Conservation (phyloP, 2,329 filamentous ascomycete genomes). For the Cladosporium sp. region DNA sequence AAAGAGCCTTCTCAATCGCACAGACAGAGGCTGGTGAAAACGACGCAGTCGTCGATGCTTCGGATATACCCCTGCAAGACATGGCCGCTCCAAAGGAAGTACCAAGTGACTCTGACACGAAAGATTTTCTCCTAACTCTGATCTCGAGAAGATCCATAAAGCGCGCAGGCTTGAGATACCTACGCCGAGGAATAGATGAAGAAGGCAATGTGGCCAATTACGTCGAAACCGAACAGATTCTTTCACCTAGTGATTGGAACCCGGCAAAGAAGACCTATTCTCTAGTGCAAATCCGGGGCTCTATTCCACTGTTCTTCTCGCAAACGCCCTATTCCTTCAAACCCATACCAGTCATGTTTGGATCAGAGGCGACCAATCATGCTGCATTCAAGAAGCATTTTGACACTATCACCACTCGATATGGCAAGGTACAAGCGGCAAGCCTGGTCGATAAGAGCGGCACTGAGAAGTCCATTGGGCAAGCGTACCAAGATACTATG, state of each 20-base stretch:
- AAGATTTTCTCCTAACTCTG: slow-evolving; percentile 72
- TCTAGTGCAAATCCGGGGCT: slow-evolving; percentile 83
- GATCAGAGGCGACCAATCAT: slow-evolving; percentile 75
- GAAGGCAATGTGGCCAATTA: slow-evolving; percentile 83
- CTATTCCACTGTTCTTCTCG: slow-evolving; percentile 92
- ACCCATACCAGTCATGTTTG: slow-evolving; percentile 75
- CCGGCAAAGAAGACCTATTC: slow-evolving; percentile 64
- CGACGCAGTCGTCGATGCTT: slow-evolving; percentile 24
- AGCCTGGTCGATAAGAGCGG: slow-evolving; percentile 88
- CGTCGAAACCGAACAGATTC: slow-evolving; percentile 92
- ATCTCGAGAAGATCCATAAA: slow-evolving; percentile 87
- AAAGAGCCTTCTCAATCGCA: slow-evolving; percentile 63
- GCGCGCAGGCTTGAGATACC: slow-evolving; percentile 81
- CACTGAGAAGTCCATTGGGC: slow-evolving; percentile 73
- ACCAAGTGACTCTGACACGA: slow-evolving; percentile 15
- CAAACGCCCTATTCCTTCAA: slow-evolving; percentile 93
- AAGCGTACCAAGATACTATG: slow-evolving; percentile 68
- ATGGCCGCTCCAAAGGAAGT: not conserved
- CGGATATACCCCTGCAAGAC: slow-evolving; percentile 4
- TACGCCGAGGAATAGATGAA: slow-evolving; percentile 86
- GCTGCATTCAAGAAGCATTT: slow-evolving; percentile 79
- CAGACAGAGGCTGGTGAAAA: slow-evolving; percentile 24
- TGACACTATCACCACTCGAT: slow-evolving; percentile 60
- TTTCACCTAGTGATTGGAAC: slow-evolving; percentile 68
- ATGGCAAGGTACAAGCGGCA: slow-evolving; percentile 73